Evolutionary conservation across 1,284 basidiomycete genomes (phyloP).

Genomic region (Papiliotrema fonsecae): DNA sequence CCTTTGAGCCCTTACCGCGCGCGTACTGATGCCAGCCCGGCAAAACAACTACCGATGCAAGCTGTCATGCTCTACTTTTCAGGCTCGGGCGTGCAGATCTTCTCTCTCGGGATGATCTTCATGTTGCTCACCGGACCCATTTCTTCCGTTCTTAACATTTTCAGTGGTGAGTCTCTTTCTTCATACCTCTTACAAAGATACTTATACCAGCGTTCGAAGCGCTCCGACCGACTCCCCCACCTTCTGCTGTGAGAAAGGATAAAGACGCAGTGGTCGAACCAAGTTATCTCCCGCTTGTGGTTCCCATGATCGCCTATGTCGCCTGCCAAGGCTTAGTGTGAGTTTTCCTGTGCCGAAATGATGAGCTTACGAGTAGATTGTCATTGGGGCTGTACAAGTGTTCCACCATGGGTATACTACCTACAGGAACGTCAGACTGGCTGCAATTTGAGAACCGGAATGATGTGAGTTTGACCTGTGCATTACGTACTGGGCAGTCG

Average conservation of each 20-base stretch:
- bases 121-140: constrained; percentile 79
- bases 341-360: constrained; percentile 10
- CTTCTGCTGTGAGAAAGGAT: constrained; percentile 2
- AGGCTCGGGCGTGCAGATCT: constrained; percentile 84
- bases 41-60: constrained; percentile 87
- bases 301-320: constrained; percentile 43
- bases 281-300: constrained; percentile 29
- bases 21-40: constrained; percentile 51
- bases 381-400: constrained; percentile 84
- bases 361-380: constrained; percentile 47
- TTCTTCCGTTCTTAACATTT: constrained; percentile 69
- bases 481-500: not conserved
- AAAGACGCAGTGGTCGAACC: constrained; percentile 15
- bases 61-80: constrained; percentile 96
- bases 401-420: constrained; percentile 79
- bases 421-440: constrained; percentile 85
- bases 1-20: not conserved
- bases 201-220: constrained; percentile 43
- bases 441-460: constrained; percentile 79
- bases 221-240: constrained; percentile 30
- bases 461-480: constrained; percentile 53
- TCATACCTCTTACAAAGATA: not conserved
- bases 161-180: constrained; percentile 57
- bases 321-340: constrained; percentile 45
- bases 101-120: constrained; percentile 87